A percentile compares a stretch with the other conserved stretches of the same genome.
Evolutionary conservation across 805 yeast genomes (phyloP).

Genomic region (Priceomyces castillae): DNA sequence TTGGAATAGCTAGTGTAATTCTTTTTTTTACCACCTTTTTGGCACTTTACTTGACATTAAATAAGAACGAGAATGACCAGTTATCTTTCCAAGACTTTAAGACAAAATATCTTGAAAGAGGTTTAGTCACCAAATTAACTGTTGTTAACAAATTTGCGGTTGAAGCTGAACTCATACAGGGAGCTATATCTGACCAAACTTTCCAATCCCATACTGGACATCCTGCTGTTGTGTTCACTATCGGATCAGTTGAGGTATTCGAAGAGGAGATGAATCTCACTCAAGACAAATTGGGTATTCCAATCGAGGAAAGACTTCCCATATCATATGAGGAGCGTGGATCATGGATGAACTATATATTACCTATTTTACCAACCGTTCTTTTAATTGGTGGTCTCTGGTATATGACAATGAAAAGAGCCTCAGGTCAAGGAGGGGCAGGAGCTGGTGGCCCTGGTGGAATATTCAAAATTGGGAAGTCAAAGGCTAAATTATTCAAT

Average conservation of each 20-base stretch:
- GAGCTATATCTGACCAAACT: conserved; percentile 42
- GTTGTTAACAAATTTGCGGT: conserved; percentile 75
- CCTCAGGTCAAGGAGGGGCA: conserved; percentile 45
- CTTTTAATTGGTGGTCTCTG: conserved; percentile 76
- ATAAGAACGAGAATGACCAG: conserved; percentile 21
- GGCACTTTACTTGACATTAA: conserved; percentile 9
- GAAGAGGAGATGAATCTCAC: conserved; percentile 77
- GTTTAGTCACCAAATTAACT: conserved; percentile 68
- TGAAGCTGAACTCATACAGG: conserved; percentile 58
- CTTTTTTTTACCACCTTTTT: conserved; percentile 17
- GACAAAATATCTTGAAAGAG: conserved; percentile 71
- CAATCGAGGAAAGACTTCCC: conserved; percentile 71
- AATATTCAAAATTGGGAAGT: conserved; percentile 72
- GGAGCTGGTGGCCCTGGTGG: conserved; percentile 45
- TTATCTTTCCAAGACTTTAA: conserved; percentile 80
- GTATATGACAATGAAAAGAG: conserved; percentile 58
- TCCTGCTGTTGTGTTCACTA: conserved; percentile 67
- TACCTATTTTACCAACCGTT: conserved; percentile 78
- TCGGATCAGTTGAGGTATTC: conserved; percentile 82
- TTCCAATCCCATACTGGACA: conserved; percentile 34
- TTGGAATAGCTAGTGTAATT: conserved; percentile 18
- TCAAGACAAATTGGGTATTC: conserved; percentile 68
- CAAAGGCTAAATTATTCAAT: conserved; percentile 76
- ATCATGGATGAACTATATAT: conserved; percentile 56
- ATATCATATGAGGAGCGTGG: conserved; percentile 70